Conservation (phyloP, 345 rosid genomes). For the Zanthoxylum bungeanum region DNA sequence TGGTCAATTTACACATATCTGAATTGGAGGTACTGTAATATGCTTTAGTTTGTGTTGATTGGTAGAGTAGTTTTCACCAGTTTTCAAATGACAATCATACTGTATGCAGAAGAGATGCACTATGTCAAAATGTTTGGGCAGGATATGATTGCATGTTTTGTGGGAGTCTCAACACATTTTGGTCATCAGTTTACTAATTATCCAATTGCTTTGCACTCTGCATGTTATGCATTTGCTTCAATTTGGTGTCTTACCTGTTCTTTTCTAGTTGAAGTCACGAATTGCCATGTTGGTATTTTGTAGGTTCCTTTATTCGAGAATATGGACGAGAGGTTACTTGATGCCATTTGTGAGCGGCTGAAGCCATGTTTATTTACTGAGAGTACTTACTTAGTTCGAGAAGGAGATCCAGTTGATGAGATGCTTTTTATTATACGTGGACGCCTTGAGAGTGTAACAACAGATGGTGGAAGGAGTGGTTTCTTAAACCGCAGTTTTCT, state of each 20-base stretch:
- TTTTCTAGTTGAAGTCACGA: background rate
- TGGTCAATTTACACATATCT: background rate
- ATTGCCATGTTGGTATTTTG: constrained; percentile 7
- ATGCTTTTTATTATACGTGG: constrained; percentile 98
- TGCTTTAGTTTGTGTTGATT: background rate
- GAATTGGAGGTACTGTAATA: background rate
- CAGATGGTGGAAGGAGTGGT: constrained; percentile 96
- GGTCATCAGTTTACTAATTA: background rate
- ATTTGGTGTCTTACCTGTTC: background rate
- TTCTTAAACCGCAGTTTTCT: constrained; percentile 80
- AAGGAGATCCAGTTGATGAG: constrained; percentile 96
- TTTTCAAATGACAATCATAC: background rate
- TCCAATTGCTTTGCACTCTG: background rate
- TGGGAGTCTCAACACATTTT: background rate
- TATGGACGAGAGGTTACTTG: constrained; percentile 94
- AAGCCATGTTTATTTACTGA: constrained; percentile 86
- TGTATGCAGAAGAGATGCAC: background rate
- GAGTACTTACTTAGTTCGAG: constrained; percentile 72
- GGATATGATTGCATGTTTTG: background rate
- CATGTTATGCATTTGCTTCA: background rate
- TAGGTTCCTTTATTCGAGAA: constrained; percentile 92
- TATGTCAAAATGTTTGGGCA: background rate
- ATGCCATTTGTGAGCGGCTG: constrained; percentile 93
- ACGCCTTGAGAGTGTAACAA: constrained; percentile 89
- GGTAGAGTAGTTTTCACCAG: background rate